Base-by-base conservation (phyloP, 108 stramenopile genomes). In the Nitzschia putrida region DNA sequence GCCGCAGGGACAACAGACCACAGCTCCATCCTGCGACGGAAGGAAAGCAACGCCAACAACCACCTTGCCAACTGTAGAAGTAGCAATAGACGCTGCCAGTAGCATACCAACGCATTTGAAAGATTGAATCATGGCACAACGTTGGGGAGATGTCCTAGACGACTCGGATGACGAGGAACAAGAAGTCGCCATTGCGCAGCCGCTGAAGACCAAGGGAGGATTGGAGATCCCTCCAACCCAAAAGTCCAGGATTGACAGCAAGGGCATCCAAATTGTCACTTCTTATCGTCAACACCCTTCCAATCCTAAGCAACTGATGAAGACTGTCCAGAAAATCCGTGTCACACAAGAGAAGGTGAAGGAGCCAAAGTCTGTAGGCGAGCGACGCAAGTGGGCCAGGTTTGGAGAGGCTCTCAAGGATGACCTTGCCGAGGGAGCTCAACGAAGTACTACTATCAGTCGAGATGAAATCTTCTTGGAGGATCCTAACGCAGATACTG, bases 211-310 rank as follows among this genome's bases (percentile, higher is more conserved):
- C 0, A 22, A 43, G 14, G 55, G 67, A 18, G 80, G 80, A 9
- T n/a, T 88, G 40, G 78, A 77, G 42, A 84, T 95, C 53, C 93
- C 93, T 14, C 89, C 90, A 53, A 92, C 93, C 22, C 89, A 92
- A 71, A 88, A 85, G 54, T 87, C 89, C 53, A 85, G 87, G 49
- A 66, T 90, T 61, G 89, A 95, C 63, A 58, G 67, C 58, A 90
- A 92, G 76, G 93, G 93, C 22, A 91, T 95, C 57, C 89, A 95
- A 72, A 83, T 92, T 55, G 80, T 90, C 21, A 95, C 93, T 26
- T 81, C 86, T 43, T 95, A 92, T 69, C 82, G 88, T 40, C 64
- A 72, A 53, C 81, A 91, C 56, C 93, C 93, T 18, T 51, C 85
- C 68, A 85, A 89, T 47, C 61, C 88, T 42, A 63, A 71, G 16